phyloP scores from a whole-genome alignment of 306 rosid genomes.

The Cercis canadensis region DNA sequence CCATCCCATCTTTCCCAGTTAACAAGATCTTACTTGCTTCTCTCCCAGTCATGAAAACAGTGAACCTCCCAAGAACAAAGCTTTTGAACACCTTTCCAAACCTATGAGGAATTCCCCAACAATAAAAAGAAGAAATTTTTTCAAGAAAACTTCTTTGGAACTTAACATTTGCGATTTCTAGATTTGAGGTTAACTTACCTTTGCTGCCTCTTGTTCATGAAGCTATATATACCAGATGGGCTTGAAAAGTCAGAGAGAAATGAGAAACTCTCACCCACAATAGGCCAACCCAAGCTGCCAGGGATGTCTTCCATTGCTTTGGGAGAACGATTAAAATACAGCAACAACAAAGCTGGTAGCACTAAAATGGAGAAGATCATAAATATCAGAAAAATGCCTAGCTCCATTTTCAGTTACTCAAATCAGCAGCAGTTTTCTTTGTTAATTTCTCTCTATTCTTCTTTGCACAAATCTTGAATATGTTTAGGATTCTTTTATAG shows the following conservation, averaged over 20 bases:
- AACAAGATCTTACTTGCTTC: constrained; percentile 80
- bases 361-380: constrained; percentile 40
- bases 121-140: not conserved
- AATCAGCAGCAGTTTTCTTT: not conserved
- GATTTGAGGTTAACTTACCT: constrained; percentile 47
- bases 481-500: constrained; percentile 6
- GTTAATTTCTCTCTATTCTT: not conserved
- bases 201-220: constrained; percentile 78
- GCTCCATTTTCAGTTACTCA: constrained; percentile 41
- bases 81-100: constrained; percentile 89
- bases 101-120: constrained; percentile 37
- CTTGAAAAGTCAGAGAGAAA: constrained; percentile 78
- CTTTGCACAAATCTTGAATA: not conserved
- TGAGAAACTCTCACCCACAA: constrained; percentile 79
- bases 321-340: constrained; percentile 61
- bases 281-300: constrained; percentile 86
- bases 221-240: constrained; percentile 77
- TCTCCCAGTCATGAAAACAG: constrained; percentile 85
- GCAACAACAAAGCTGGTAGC: constrained; percentile 42
- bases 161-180: not conserved
- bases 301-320: constrained; percentile 74
- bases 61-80: constrained; percentile 75
- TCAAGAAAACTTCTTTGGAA: too few relatives aligned
- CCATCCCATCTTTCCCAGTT: constrained; percentile 82
- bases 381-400: constrained; percentile 37